Base-by-base conservation (phyloP, 2,329 filamentous ascomycete genomes). In the Epichloe aotearoae region DNA sequence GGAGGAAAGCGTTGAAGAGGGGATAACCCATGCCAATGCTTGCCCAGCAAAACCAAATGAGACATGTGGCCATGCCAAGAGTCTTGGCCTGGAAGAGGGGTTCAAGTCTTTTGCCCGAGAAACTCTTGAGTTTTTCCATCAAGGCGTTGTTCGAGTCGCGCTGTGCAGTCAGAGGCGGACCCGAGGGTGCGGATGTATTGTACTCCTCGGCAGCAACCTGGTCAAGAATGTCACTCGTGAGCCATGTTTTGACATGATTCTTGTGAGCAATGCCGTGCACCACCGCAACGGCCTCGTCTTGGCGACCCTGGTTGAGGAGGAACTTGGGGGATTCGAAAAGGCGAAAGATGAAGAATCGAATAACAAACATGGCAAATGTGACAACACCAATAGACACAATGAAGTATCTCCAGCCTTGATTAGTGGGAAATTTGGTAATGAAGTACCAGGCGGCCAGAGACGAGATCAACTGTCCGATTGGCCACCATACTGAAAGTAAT, bases 21-120 rank as follows among this genome's bases (percentile, higher is more conserved):
- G 87, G 88, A 61, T 91, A 94, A 3, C 83, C 87, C 80, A 94
- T 85, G 53, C 88, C 88, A 57, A 94, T 90, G 12, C 80, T 83
- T 0, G 82, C 75, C 88, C 88, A 94, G 63, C 81, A 82, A 66
- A 89, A 86, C 85, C 85, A 89, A 46, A 91, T 71, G 20, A 82
- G 67, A 3, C 56, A 59, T 1, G 77, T 81, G 39, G 76, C 72
- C 49, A 70, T 57, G 48, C 69, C 76, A 8, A 79, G 69, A 50
- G 72, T 75, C 57, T 69, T 75, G 50, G 61, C 74, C 53, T 69
- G 68, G 65, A 84, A 83, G 2, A 93, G 76, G 1, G 85, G 83
- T 1, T 73, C 73, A 55, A 91, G 73, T 15, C 82, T 81, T 43
- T 82, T 75, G 8, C 73, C 70, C 0, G 84, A 88, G 60, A 91